Base-by-base conservation (phyloP, 345 rosid species). In the Eucalyptus regnans region DNA sequence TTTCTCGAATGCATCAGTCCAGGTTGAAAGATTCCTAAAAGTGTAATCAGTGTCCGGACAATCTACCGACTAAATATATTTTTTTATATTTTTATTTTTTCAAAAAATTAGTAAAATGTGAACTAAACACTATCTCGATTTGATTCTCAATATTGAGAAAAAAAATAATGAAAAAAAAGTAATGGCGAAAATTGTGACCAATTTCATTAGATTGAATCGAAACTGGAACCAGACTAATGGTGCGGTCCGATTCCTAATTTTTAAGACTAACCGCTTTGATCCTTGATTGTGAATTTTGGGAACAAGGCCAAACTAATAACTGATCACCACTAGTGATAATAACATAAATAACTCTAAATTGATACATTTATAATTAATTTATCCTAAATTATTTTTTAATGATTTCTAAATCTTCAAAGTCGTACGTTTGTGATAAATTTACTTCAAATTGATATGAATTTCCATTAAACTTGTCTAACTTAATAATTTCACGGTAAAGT, bases 161-260 rank as follows among this genome's bases (percentile, higher is more conserved):
- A 17, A 18, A 7, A 52, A 3, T 52, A 1, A 52, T 18, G 4
- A 4, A 1, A 52, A 18, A 52, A 44, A 18, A 7, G 4, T 20
- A 7, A 1, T 18, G 9, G 23, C 23, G 2, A 52, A 52, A 18
- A 52, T 18, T 18, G 0, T 18, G 5, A 18, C 2, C 4, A 0
- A 0, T 7, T 18, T 1, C 25, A 52, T 18, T 52, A 18, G 25
- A 52, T 0, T 52, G 0, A 52, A 52, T 1, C 2, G 2, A 18
- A 52, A 52, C 0, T 0, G 0, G 9, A 52, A 18, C 4, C 4
- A 3, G 0, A 52, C 0, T 0, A 1, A 52, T 52, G 1, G 23
- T 18, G 4, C 0, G 0, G 0, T 52, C 1, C 4, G 0, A 52
- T 52, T 18, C 9, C 0, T 0, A 1, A 50, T 50, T 20, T 20